These are phyloP conservation scores for Darksidea phi DNA, from an alignment of 495 filamentous ascomycete species.

Conservation along the genomic window DNA sequence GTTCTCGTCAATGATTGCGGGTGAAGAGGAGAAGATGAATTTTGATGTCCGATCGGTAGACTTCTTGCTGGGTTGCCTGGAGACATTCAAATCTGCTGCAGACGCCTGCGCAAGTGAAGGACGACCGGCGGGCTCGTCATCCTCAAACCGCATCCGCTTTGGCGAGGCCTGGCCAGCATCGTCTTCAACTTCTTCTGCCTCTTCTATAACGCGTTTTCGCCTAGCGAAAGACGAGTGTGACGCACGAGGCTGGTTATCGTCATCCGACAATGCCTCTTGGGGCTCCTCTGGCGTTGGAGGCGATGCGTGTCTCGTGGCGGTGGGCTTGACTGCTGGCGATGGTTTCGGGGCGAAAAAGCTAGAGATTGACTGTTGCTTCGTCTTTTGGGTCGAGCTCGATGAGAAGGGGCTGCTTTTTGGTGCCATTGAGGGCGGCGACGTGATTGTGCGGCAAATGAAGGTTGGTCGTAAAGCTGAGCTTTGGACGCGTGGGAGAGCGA, in stretches of 20 bases:
- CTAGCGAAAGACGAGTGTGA: neutral
- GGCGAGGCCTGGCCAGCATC: constrained; percentile 42
- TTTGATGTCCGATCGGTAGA: constrained; percentile 47
- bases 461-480: neutral
- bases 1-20: constrained; percentile 39
- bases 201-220: constrained; percentile 18
- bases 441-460: neutral
- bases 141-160: constrained; percentile 38
- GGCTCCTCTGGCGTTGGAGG: constrained; percentile 16
- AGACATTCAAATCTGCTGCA: constrained; percentile 23
- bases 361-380: constrained; percentile 79
- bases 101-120: constrained; percentile 27
- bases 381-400: constrained; percentile 42
- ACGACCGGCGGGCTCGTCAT: constrained; percentile 9
- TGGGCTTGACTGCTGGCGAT: constrained; percentile 28
- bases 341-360: constrained; percentile 79
- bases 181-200: constrained; percentile 31
- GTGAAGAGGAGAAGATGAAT: constrained; percentile 52
- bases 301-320: constrained; percentile 19
- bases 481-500: neutral
- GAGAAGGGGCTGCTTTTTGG: constrained; percentile 27
- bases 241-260: constrained; percentile 4
- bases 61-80: constrained; percentile 24
- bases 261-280: constrained; percentile 5
- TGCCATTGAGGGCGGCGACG: constrained; percentile 22